phyloP scores from a whole-genome alignment of 2,329 filamentous ascomycete species.

The Talaromyces funiculosus region DNA sequence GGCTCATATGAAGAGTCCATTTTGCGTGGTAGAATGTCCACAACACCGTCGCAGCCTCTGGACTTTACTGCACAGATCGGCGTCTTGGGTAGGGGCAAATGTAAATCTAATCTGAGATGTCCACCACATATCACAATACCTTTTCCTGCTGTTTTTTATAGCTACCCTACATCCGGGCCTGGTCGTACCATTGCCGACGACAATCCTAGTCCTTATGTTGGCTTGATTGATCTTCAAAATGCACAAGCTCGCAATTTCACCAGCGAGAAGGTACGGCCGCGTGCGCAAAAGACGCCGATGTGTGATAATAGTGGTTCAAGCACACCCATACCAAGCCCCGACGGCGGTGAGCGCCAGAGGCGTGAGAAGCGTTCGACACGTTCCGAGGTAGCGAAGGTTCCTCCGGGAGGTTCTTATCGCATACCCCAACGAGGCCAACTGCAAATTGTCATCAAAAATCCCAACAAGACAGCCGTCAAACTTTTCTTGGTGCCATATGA shows the following conservation, averaged over 20 bases:
- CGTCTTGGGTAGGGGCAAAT: slow-evolving; percentile 81
- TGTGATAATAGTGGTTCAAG: slow-evolving; percentile 7
- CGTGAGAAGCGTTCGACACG: slow-evolving; percentile 56
- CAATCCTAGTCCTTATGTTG: slow-evolving; percentile 92
- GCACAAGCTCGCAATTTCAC: slow-evolving; percentile 53
- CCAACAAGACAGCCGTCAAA: slow-evolving; percentile 96
- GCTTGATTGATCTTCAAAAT: slow-evolving; percentile 84
- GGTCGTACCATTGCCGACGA: slow-evolving; percentile 65
- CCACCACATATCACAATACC: slow-evolving; percentile 84
- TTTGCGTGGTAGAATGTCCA: slow-evolving; percentile 90
- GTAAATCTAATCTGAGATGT: slow-evolving; percentile 77
- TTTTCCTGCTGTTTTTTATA: slow-evolving; percentile 95
- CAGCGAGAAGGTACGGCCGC: slow-evolving; percentile 29
- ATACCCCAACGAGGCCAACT: slow-evolving; percentile 91
- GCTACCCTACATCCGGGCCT: slow-evolving; percentile 65
- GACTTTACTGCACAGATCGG: slow-evolving; percentile 95
- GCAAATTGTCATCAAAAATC: slow-evolving; percentile 96
- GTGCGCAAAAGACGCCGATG: slow-evolving; percentile 15
- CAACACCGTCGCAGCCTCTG: slow-evolving; percentile 83
- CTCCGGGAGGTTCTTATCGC: slow-evolving; percentile 83
- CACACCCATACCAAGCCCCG: slow-evolving; percentile 5
- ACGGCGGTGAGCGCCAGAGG: slow-evolving; percentile 36
- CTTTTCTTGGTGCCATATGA: slow-evolving; percentile 93
- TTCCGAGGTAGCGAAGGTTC: slow-evolving; percentile 57
- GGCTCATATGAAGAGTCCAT: slow-evolving; percentile 98